Base-by-base conservation (phyloP, 441 rosid genomes). In the Pelargonium australe region DNA sequence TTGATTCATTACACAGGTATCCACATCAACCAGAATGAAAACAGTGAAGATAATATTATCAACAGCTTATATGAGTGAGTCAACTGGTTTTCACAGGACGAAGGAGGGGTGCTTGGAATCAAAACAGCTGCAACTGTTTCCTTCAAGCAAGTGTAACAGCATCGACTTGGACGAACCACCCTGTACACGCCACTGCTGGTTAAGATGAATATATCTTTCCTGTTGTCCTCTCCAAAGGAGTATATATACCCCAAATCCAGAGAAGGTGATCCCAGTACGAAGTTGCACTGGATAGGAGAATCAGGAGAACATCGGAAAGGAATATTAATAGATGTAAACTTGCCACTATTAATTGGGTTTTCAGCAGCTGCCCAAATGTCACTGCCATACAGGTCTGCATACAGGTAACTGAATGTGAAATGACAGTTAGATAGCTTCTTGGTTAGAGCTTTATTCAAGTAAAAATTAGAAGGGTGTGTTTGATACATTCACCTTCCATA, bases 161-260 rank as follows among this genome's bases (percentile, higher is more conserved):
- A 72, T 57, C 65, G 60, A 40, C 73, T 69, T 0, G 76, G 64
- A 57, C 45, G 65, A 65, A 68, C 73, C n/a, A 72, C 75, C 53
- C 76, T 69, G 51, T 72, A 69, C 1, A 68, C 60, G 0, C 70
- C 76, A 58, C 68, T 68, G 60, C 67, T 69, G 51, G 76, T 12
- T 55, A 76, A 61, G 44, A 76, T n/a, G 61, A 64, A 68, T 19
- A 69, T 57, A n/a, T 76, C 68, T 69, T 72, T 76, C 68, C 17
- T 40, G 45, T 69, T 76, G 16, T 76, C 76, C 65, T 72, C 51
- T 7, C 79, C 73, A 51, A 69, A 76, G 28, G 79, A 76, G 66
- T 58, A 68, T 37, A 76, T 55, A 41, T 64, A 68, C 12, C 70
- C 70, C 17, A 68, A 63, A 45, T 66, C 65, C 16, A 73, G 65